These are phyloP conservation scores for Ustilago hordei DNA, from an alignment of 1,284 basidiomycete genomes.

Conservation along the genomic window DNA sequence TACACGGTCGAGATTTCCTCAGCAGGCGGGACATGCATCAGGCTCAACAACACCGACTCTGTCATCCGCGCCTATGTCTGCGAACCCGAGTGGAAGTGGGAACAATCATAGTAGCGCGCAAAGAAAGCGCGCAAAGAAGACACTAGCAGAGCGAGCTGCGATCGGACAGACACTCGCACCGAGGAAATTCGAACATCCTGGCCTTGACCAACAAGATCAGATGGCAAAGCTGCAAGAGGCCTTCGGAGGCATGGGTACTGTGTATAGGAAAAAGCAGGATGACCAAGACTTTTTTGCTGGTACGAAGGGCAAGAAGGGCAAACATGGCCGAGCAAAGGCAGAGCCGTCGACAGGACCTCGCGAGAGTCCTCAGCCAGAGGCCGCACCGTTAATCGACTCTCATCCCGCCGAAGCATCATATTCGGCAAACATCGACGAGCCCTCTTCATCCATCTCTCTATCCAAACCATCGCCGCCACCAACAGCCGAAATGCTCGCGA, in stretches of 20 bases:
- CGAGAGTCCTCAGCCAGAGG: background rate
- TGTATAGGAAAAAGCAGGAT: conserved; percentile 44
- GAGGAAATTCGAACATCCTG: conserved; percentile 21
- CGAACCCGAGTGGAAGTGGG: background rate
- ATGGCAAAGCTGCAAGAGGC: conserved; percentile 40
- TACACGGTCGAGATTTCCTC: conserved; percentile 35
- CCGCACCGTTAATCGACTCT: background rate
- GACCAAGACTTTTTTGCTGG: conserved; percentile 42
- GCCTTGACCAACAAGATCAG: conserved; percentile 21
- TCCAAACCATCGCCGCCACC: conserved; percentile 33
- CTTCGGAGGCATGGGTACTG: conserved; percentile 47
- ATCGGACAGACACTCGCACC: conserved; percentile 38
- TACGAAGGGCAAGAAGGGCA: conserved; percentile 33
- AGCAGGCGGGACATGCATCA: conserved; percentile 5
- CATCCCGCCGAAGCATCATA: background rate
- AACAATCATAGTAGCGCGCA: background rate
- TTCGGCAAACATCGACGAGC: conserved; percentile 3
- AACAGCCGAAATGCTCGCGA: conserved; percentile 47
- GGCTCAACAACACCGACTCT: conserved; percentile 17
- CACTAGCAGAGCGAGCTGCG: conserved; percentile 32
- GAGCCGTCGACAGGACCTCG: background rate
- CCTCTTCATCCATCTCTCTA: background rate
- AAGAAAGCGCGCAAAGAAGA: conserved; percentile 42
- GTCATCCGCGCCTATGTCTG: background rate
- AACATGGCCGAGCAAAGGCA: conserved; percentile 6